Base-by-base conservation (phyloP, 331 rosid species). In the Malus hybrid region DNA sequence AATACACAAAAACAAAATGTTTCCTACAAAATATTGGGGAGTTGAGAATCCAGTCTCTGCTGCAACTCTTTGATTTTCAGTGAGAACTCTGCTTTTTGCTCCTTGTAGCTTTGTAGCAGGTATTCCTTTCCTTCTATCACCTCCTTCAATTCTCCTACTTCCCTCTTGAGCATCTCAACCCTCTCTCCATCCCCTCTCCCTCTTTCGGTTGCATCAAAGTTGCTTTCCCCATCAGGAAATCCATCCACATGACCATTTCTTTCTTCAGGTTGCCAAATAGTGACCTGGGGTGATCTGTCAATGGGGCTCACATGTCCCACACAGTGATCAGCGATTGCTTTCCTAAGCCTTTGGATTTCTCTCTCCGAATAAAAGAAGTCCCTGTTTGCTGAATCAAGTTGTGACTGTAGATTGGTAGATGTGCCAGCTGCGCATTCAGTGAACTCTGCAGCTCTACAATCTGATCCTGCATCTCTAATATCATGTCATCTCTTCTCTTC, bases 381-480 rank as follows among this genome's bases (percentile, higher is more conserved):
- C 79, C 87, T 75, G 76, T 88, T 91, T 71, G 97, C 78, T 64
- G 89, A 88, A 69, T 94, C 93, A 66, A 94, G 92, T 78, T 87
- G 97, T 33, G 90, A 68, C 78, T 92, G 97, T 86, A 94, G 80
- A 85, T 92, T 90, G 65, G 95, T 80, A 59, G 97, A 77, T 81
- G 90, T 57, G 87, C 86, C 36, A 87, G 64, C 79, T 92, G 97
- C 29, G 89, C 84, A 76, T 87, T 85, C 42, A 93, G 88, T 31
- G 96, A 87, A 64, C 80, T 90, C 87, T 85, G 93, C 85, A 94
- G 73, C 77, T 88, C 96, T 69, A 84, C 88, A 70, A 93, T 90
- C 87, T 91, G 98, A 80, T 93, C 97, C 86, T 93, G 97, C 98
- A 93, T 93, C 85, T 93, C 98, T 64, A 94, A 73, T 76, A 94